Evolutionary conservation across 257 asterid species (phyloP).

Genomic region (Rubia yunnanensis): DNA sequence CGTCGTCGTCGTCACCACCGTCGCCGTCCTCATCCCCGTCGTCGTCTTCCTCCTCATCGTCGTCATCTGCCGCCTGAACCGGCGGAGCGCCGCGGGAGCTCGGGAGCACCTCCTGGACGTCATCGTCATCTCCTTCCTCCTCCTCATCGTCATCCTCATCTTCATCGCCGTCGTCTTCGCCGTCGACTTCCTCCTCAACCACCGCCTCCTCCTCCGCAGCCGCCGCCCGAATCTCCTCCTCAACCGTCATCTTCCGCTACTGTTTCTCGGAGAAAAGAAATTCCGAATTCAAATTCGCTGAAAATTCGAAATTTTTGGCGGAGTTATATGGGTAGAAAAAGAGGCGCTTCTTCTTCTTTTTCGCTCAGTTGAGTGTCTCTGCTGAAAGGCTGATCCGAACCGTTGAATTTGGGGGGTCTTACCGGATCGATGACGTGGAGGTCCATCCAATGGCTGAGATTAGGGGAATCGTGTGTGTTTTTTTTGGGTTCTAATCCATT

Average conservation of each 20-base stretch:
- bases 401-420: constrained; percentile 26
- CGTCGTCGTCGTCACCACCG: constrained; percentile 18
- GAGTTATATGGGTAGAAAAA: constrained; percentile 24
- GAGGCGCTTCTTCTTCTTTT: constrained; percentile 15
- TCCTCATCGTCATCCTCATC: constrained; percentile 16
- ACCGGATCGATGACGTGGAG: constrained; percentile 50
- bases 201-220: constrained; percentile 28
- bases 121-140: constrained; percentile 6
- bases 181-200: constrained; percentile 42
- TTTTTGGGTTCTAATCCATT: constrained; percentile 14
- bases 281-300: constrained; percentile 2
- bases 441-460: constrained; percentile 22
- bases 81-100: constrained; percentile 22
- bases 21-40: constrained; percentile 15
- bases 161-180: constrained; percentile 36
- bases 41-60: constrained; percentile 30
- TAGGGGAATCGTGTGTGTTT: constrained; percentile 13
- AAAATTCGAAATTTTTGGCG: neutral
- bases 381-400: constrained; percentile 31
- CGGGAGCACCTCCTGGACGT: constrained; percentile 15
- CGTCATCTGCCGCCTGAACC: constrained; percentile 24
- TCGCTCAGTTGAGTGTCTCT: constrained; percentile 20
- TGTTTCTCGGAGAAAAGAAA: neutral
- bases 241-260: constrained; percentile 37
- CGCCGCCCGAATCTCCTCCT: constrained; percentile 39